Evolutionary conservation across 2,329 filamentous ascomycete genomes (phyloP).

Genomic region (Rutstroemia sydowiana): DNA sequence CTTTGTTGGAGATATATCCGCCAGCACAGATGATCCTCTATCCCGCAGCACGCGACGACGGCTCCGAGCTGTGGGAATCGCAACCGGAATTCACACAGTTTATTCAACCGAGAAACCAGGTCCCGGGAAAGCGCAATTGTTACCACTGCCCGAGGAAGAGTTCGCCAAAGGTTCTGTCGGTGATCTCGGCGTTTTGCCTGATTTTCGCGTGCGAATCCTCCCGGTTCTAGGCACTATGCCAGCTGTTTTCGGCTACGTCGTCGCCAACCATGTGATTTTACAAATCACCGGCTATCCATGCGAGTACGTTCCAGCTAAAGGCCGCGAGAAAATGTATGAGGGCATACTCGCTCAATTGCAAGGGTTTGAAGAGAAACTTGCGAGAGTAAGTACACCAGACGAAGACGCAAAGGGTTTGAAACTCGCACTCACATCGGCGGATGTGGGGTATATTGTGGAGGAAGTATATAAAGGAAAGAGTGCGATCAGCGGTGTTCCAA

Average conservation of each 20-base stretch:
- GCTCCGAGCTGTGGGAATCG: conserved; percentile 66
- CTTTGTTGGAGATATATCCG: conserved; percentile 83
- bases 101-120: conserved; percentile 88
- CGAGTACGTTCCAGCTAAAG: conserved; percentile 75
- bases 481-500: conserved; percentile 72
- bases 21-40: conserved; percentile 79
- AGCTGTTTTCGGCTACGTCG: conserved; percentile 84
- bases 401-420: conserved; percentile 60
- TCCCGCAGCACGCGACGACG: conserved; percentile 77
- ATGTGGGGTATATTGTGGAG: conserved; percentile 82
- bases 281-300: conserved; percentile 75
- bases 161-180: conserved; percentile 78
- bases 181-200: conserved; percentile 80
- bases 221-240: conserved; percentile 97
- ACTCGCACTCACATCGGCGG: conserved; percentile 67
- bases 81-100: conserved; percentile 80
- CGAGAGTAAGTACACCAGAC: conserved; percentile 42
- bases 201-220: conserved; percentile 90
- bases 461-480: conserved; percentile 83
- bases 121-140: conserved; percentile 81
- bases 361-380: conserved; percentile 65
- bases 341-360: conserved; percentile 70
- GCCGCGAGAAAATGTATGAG: conserved; percentile 87
- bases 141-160: conserved; percentile 83
- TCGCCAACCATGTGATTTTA: conserved; percentile 89